A percentile compares a stretch with the other conserved stretches of the same genome.
phyloP scores from a whole-genome alignment of 176 grass and related monocot genomes.

The Neostapfia colusana region DNA sequence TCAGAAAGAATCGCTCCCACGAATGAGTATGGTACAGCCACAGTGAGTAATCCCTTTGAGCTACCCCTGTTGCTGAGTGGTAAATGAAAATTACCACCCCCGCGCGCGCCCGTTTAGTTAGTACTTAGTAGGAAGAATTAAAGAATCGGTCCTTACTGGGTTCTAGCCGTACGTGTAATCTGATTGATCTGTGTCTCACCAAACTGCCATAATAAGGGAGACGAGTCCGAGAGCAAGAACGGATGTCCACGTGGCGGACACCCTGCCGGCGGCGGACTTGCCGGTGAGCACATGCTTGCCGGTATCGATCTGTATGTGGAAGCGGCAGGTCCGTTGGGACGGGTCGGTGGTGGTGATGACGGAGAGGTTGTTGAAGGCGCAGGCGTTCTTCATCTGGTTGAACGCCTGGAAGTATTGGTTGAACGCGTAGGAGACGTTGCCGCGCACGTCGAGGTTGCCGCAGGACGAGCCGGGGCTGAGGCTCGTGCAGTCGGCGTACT shows the following conservation, averaged over 20 bases:
- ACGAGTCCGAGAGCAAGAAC: not conserved
- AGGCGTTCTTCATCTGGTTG: slow-evolving; percentile 63
- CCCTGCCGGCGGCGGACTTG: slow-evolving; percentile 1
- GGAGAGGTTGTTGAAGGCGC: slow-evolving; percentile 68
- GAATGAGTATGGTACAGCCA: slow-evolving; percentile 4
- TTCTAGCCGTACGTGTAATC: not conserved
- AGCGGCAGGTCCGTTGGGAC: slow-evolving; percentile 63
- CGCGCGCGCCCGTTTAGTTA: not conserved
- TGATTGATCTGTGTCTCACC: not conserved
- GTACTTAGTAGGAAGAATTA: not conserved
- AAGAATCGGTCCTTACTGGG: slow-evolving; percentile 22
- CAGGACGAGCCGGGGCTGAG: slow-evolving; percentile 72
- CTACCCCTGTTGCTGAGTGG: not conserved
- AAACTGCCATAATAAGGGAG: not conserved
- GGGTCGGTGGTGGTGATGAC: slow-evolving; percentile 65
- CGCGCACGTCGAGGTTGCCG: slow-evolving; percentile 50
- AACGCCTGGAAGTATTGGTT: slow-evolving; percentile 82
- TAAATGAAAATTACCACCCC: slow-evolving; percentile 33
- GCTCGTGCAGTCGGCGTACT: slow-evolving; percentile 87
- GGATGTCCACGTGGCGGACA: not conserved
- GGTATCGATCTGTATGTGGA: slow-evolving; percentile 76
- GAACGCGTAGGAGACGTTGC: slow-evolving; percentile 85
- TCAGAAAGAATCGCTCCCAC: slow-evolving; percentile 37
- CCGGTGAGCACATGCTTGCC: slow-evolving; percentile 47
- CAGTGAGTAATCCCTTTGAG: not conserved